Conservation (phyloP, 108 stramenopile species). For the Cyclostephanos tholiformis region DNA sequence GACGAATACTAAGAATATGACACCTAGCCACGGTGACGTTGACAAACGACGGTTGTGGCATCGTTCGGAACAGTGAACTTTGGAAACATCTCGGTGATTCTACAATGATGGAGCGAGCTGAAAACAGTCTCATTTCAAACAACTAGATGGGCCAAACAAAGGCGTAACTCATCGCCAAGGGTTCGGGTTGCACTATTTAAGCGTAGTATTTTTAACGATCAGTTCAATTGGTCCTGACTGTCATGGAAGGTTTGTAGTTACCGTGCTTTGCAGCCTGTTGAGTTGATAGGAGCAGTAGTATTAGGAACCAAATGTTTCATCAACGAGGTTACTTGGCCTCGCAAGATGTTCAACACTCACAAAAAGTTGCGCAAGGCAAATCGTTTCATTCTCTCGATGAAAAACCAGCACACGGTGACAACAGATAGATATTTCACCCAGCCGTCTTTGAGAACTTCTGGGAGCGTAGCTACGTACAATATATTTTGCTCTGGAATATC, state of each 20-base stretch:
- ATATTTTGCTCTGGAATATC: constrained; percentile 32
- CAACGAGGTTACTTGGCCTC: background rate
- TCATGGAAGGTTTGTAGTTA: background rate
- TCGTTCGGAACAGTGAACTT: background rate
- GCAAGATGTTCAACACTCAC: constrained; percentile 1
- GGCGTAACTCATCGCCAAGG: too few relatives aligned
- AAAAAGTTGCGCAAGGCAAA: constrained; percentile 22
- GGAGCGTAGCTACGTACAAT: constrained; percentile 26
- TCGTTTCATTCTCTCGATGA: constrained; percentile 29
- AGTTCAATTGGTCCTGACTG: background rate
- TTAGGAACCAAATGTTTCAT: background rate
- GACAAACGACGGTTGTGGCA: background rate
- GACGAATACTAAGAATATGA: background rate
- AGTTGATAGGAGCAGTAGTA: background rate
- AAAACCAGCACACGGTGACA: constrained; percentile 21
- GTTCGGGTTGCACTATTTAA: too few relatives aligned
- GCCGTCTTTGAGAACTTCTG: constrained; percentile 40
- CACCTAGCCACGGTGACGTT: background rate
- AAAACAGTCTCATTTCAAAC: too few relatives aligned
- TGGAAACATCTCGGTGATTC: background rate
- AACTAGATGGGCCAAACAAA: too few relatives aligned
- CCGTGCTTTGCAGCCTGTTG: constrained; percentile 5
- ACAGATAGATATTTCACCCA: constrained; percentile 42
- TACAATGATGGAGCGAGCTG: too few relatives aligned
- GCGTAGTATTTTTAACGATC: too few relatives aligned